Evolutionary conservation across 495 filamentous ascomycete genomes (phyloP).

Genomic region (Hypoxylon crocopeplum): DNA sequence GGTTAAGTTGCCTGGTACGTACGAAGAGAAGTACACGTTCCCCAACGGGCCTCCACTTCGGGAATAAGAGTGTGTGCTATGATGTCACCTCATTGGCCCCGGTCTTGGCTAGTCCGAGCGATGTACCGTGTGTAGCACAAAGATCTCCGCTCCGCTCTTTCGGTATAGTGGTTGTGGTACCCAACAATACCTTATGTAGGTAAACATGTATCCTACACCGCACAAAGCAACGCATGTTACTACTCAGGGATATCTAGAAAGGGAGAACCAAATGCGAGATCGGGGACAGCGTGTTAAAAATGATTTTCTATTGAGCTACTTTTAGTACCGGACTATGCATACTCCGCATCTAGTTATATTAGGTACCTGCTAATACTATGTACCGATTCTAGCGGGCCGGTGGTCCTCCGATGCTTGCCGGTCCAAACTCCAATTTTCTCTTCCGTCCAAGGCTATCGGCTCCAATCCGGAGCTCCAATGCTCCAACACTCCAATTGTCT

Average conservation of each 20-base stretch:
- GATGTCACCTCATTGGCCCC: constrained; percentile 26
- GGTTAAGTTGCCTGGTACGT: too few species aligned
- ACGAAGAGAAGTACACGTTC: too few species aligned
- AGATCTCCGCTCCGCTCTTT: constrained; percentile 25
- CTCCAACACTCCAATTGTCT: constrained; percentile 11
- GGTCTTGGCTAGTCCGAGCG: constrained; percentile 15
- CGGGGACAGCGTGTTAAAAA: too few species aligned
- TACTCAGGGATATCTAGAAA: too few species aligned
- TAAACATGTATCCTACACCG: too few species aligned
- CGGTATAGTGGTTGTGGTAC: constrained; percentile 4
- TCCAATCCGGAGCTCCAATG: constrained; percentile 31
- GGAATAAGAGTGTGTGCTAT: constrained; percentile 12
- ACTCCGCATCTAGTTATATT: too few species aligned
- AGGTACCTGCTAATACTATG: constrained; percentile 15
- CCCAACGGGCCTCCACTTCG: constrained; percentile 23
- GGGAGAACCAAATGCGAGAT: too few species aligned
- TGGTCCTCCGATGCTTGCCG: constrained; percentile 27
- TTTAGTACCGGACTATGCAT: too few species aligned
- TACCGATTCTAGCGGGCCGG: constrained; percentile 20
- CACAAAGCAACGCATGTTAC: too few species aligned
- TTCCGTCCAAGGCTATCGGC: constrained; percentile 18
- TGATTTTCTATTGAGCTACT: too few species aligned
- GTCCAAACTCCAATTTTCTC: constrained; percentile 27
- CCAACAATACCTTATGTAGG: background rate
- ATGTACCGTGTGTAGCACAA: constrained; percentile 21